Evolutionary conservation across 345 rosid genomes (phyloP), one percentile per base, ranked within the genome.

Genomic region (Brassica carinata): DNA sequence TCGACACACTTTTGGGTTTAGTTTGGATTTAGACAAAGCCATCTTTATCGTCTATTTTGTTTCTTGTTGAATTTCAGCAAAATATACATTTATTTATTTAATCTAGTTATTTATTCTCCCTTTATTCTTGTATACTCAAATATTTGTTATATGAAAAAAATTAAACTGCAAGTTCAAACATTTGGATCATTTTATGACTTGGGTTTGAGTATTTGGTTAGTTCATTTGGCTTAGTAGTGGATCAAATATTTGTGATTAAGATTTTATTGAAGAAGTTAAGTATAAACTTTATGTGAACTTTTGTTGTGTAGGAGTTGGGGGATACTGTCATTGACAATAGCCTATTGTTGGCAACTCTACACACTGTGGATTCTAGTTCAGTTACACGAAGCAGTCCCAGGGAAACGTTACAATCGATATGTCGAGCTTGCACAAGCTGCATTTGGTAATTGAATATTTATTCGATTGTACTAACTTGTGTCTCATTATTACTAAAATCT

Each of bases 351-450:
- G 98, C 99, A 95, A 81, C 92, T 95, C 31, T 95, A 95, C 85
- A 93, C 99, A 15, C 68, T 95, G 70, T 95, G 98, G 98, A 84
- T 95, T 83, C 88, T 95, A 14, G 97, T 95, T 81, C 98, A 93
- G 81, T 81, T 95, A 18, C 99, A 95, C 29, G 99, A 95, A 87
- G 98, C 99, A 15, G 97, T 95, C 72, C 98, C 99, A 0, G 98
- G 97, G 48, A 95, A 93, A 85, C 86, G 99, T 29, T 95, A 95
- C 85, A 93, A 93, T 86, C 84, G 99, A 86, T 95, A 93, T 45
- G 99, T 95, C 33, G 98, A 95, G 80, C 98, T 95, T 63, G 98
- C 99, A 48, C 93, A 93, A 83, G 98, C 99, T 73, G 99, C 99
- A 64, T 95, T 95, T 67, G 99, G 99, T 95, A 82, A 72, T 67